Base-by-base conservation (phyloP, 2,329 filamentous ascomycete genomes). In the Clarireedia hainanense region DNA sequence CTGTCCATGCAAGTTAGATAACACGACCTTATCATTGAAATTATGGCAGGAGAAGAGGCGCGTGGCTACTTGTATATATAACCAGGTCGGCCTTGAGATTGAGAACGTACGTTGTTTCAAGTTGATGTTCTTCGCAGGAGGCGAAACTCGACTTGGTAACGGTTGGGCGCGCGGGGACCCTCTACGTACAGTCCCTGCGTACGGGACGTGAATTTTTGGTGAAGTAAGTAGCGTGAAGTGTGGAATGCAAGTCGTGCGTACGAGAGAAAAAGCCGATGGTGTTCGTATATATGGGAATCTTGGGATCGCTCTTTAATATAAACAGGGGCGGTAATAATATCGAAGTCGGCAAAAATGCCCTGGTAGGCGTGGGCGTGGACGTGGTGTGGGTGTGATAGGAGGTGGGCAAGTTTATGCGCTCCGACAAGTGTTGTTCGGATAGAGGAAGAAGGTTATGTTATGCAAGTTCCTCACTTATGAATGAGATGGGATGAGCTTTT, bases 21-120 rank as follows among this genome's bases (percentile, higher is more conserved):
- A 43, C 40, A 1, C 15, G 24, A 24, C 50, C 27, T 50, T 43
- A 45, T 55, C 52, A 55, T 50, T 55, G n/a, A 55, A 50, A 50
- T 50, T 55, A 43, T 50, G 36, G 26, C 43, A 55, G 37, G 46
- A 37, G 37, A 34, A 34, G 26, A 52, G 42, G 42, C 14, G 17
- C 20, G 17, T 50, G 47, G 47, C 42, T 55, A 36, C 49, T 42
- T 45, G 43, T 54, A 36, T 34, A 30, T 23, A 20, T 45, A 23
- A 24, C 27, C 27, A 26, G 45, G n/a, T 14, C 37, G 27, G 37
- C 43, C 24, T 14, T 46, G 17, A 24, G 36, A 20, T 50, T 50
- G 27, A 43, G 37, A 55, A 55, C 52, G 27, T 27, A 43, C 52
- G 17, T 43, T 47, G 52, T 55, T 55, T 55, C 52, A 55, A 55